Evolutionary conservation across 208 protist genomes (phyloP).

Genomic region (Spongospora subterranea): DNA sequence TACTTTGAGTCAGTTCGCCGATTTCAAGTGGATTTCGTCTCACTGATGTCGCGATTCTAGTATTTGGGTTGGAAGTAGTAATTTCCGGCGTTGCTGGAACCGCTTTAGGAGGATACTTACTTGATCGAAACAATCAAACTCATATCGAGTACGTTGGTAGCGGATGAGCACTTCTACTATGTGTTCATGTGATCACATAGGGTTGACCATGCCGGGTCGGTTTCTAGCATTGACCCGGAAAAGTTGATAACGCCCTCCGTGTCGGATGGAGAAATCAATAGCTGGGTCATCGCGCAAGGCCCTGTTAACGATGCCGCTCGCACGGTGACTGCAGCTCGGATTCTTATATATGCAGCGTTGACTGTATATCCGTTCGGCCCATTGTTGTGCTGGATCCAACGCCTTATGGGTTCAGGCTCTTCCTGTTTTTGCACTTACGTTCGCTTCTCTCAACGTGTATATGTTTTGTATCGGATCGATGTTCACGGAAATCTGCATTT

Average conservation of each 20-base stretch:
- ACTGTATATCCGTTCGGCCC: background rate
- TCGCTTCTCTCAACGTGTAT: background rate
- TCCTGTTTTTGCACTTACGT: background rate
- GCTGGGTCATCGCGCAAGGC: background rate
- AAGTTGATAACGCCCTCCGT: background rate
- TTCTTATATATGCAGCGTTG: background rate
- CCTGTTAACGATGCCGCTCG: conserved; percentile 30
- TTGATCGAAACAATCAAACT: background rate
- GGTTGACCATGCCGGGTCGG: background rate
- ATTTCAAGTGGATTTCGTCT: background rate
- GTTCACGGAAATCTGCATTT: conserved; percentile 9
- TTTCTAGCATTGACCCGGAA: background rate
- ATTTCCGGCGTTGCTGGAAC: background rate
- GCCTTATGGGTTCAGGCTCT: background rate
- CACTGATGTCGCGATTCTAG: background rate
- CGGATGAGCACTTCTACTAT: background rate
- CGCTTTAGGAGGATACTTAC: background rate
- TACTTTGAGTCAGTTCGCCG: background rate
- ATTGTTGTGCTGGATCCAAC: background rate
- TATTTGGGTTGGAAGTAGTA: background rate
- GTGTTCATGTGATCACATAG: background rate
- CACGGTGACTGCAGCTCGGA: background rate
- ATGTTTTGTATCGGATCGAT: background rate
- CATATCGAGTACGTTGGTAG: background rate
- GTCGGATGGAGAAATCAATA: background rate